Base-by-base conservation (phyloP, 208 protist genomes). In the Leishmania gerbilli region DNA sequence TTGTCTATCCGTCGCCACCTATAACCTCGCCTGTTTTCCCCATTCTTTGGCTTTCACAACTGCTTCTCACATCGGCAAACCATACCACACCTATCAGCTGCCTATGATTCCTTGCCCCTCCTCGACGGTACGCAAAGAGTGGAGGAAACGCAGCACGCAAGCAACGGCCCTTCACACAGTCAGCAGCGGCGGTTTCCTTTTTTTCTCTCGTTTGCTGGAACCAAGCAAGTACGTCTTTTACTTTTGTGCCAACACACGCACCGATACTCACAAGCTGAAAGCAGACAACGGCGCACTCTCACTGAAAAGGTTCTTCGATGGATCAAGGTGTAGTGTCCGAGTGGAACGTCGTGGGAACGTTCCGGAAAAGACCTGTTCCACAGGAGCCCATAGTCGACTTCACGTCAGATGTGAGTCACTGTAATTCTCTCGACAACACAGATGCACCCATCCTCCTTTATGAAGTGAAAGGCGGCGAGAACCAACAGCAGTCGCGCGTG, bases 331-430 rank as follows among this genome's bases (percentile, higher is more conserved):
- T 77, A 37, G 81, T 82, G 24, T 71, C 79, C 27, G 74, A 92
- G 40, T 89, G 87, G 89, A 81, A 60, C 74, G 79, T 89, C 7
- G 89, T 92, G 40, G 89, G 84, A 51, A 87, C 74, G 4, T 89
- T 87, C 58, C 82, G 79, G 19, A 83, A 85, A 65, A 76, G 87
- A 34, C 74, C 87, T 4, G 75, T 89, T 45, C 81, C 78, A 58
- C 89, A 92, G 56, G 83, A 83, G 1, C 75, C 81, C n/a, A 78
- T 86, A 40, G 72, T 89, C 3, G 83, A 89, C n/a, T 84, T 89
- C 42, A 74, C 76, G 24, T 82, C 83, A 6, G 75, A 82, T 34
- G 19, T 69, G 68, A 81, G 65, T 37, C 77, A 86, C 37, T 78
- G 71, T 60, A 51, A 37, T 68, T 74, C 62, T n/a, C 49, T 76